Evolutionary conservation across 169 alveolate genomes (phyloP), one percentile per base, ranked within the genome.

Genomic region (Plasmodium vinckei): DNA sequence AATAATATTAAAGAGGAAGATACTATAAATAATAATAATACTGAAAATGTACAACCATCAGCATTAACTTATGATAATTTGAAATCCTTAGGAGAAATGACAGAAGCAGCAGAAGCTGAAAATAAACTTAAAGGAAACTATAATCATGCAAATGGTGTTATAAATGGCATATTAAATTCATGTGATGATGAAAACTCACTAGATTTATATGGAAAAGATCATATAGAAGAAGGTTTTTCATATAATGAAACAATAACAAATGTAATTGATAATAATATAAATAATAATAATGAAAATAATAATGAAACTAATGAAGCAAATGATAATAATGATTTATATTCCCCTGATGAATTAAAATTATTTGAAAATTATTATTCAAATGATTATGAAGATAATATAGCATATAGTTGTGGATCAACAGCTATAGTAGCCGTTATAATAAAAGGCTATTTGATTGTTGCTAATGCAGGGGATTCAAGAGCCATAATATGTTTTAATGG

Each of bases 391-490:
- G 94, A 87, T 77, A 92, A 72, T 33, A 68, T 90, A 23, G 97
- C 93, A 13, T 88, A 77, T 69, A 96, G 96, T 51, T 96, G 97
- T 64, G 98, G 98, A n/a, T 93, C 98, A 49, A 94, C 98, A 1
- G 94, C 97, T 9, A 93, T 96, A 61, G 98, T 96, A 23, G 96
- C 94, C 57, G 95, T 94, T 51, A 94, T 96, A 47, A 72, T 94
- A 69, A 93, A 82, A 25, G 97, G 95, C 2, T 89, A 87, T 44
- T 64, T 95, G 23, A 87, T 95, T 53, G 98, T 97, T 49, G 99
- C 99, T 19, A 99, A 99, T 90, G 99, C 99, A 39, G 99, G 99
- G 5, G 99, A 99, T 92, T 97, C 99, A 42, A 94, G 99, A 73
- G 99, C 99, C 9, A 98, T 99, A 15, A 92, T 97, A 44, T 93